Evolutionary conservation across 768 basidiomycete species (phyloP), one percentile per base, ranked within the genome.

Genomic region (Mycena amicta): DNA sequence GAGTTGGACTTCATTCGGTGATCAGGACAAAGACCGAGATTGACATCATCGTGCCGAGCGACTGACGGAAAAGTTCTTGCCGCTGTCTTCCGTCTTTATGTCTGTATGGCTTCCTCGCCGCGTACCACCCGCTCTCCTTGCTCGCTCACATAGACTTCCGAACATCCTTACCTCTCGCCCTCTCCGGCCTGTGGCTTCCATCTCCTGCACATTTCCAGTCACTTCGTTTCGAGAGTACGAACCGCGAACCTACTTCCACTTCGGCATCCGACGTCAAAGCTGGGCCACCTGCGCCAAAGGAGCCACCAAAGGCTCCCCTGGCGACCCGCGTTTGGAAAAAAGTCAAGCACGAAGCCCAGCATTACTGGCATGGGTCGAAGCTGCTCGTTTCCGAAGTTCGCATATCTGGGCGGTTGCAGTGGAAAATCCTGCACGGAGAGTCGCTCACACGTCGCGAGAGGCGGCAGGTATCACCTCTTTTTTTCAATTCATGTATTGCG

Each of bases 321-420:
- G 57, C 77, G 39, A 79, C 83, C 11, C 80, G 95, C 37, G 83
- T 83, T 5, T 98, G 96, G 96, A 90, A 89, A 65, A 91, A 87
- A 66, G 87, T 98, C 60, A 99, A 98, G 77, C 92, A 98, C 67
- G 97, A 98, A 73, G 94, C 89, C 0, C 83, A 85, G 57, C 96
- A 99, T 72, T 99, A 98, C 72, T 98, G 95, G 95, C 89, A 95
- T 62, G 96, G 97, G 12, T 83, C 92, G 1, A 97, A 97, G 70
- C 85, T 99, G 4, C 81, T 99, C 49, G 94, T 92, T 16, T 92
- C 93, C 25, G 97, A 98, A 76, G 91, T 97, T 53, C 86, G 90
- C 62, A 98, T 98, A 62, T 93, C 92, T 23, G 77, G 82, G 3
- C 81, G 95, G 59, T 80, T 99, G 41, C 90, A 95, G 67, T 92